Evolutionary conservation across 2,329 filamentous ascomycete genomes (phyloP), one percentile per base, ranked within the genome.

Genomic region (Diaporthe capsici): DNA sequence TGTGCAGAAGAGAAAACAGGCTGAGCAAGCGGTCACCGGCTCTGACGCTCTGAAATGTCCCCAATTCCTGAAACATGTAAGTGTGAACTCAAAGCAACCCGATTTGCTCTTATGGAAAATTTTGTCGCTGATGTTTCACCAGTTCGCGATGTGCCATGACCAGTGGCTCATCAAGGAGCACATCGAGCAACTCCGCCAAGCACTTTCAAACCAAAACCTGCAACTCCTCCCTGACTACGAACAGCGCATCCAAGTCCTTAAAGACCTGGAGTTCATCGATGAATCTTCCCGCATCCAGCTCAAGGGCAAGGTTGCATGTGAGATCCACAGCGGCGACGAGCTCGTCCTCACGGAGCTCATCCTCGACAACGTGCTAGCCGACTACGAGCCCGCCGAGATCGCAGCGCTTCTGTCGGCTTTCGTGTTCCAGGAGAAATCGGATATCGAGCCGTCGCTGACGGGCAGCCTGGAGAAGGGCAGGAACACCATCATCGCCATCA

Each of bases 251-350:
- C 92, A 94, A 77, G 97, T 99, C 0, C 89, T 99, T 61, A 96
- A 95, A 82, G 96, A 98, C 79, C 90, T 99, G 10, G 93, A 92
- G 7, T 99, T 99, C 83, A 94, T 99, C 79, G 97, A 99, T 81
- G 92, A 94, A 5, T 92, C 93, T 60, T 93, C 93, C 6, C 93
- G 96, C 31, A 97, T 99, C 53, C 94, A 97, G 85, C 90, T 99
- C 78, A 99, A 99, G 86, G 97, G 97, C 84, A 98, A 98, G 84
- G 97, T 99, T 31, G 97, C 97, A 6, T 99, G 97, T 85, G 97
- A 99, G 85, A 96, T 99, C 76, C 97, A 98, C 84, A 98, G 96
- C 0, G 96, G 96, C 25, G 96, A 98, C 82, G 97, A 99, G 84
- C 90, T 99, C 0, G 96, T 99, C 0, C 90, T 99, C 25, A 99